These are phyloP conservation scores for Chaetomidium leptoderma DNA, from an alignment of 495 filamentous ascomycete species.

Conservation along the genomic window DNA sequence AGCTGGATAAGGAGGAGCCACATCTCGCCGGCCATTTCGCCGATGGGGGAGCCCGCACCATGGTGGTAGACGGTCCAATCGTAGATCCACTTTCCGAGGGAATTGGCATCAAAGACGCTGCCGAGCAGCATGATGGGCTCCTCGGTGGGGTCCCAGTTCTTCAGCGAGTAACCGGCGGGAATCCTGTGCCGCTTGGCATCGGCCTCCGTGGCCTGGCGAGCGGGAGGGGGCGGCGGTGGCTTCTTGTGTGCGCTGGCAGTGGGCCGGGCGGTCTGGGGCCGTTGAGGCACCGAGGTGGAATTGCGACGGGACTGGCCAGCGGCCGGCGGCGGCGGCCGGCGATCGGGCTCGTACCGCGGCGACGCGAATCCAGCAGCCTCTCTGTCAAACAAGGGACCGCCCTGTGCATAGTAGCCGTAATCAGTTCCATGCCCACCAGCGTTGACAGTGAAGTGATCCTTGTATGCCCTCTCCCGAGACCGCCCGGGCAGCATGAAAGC, in stretches of 20 bases:
- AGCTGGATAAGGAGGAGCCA: conserved; percentile 95
- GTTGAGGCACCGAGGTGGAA: conserved; percentile 41
- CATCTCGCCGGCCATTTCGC: conserved; percentile 88
- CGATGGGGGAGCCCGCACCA: conserved; percentile 77
- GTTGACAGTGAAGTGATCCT: conserved; percentile 38
- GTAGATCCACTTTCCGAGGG: conserved; percentile 97
- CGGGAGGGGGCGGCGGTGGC: conserved; percentile 28
- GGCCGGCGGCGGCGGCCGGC: conserved; percentile 28
- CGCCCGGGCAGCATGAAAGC: conserved; percentile 45
- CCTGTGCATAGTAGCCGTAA: conserved; percentile 53
- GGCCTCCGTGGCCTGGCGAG: conserved; percentile 74
- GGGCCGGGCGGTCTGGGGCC: conserved; percentile 44
- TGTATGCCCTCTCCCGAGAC: conserved; percentile 39
- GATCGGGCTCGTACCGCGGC: conserved; percentile 41
- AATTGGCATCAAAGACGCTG: conserved; percentile 96
- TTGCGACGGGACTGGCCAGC: conserved; percentile 38
- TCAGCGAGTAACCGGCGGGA: conserved; percentile 86
- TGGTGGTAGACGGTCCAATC: conserved; percentile 98
- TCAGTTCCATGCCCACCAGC: conserved; percentile 54
- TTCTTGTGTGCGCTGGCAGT: conserved; percentile 34
- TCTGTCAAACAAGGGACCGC: conserved; percentile 38
- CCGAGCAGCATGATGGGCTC: conserved; percentile 88
- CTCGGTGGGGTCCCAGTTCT: conserved; percentile 97
- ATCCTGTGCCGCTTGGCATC: conserved; percentile 79
- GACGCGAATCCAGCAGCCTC: conserved; percentile 42